Percentiles rank a stretch among this genome's conserved stretches.
These are phyloP conservation scores for Singerocomus rubriflavus DNA, from an alignment of 1,284 basidiomycete species.

Conservation along the genomic window DNA sequence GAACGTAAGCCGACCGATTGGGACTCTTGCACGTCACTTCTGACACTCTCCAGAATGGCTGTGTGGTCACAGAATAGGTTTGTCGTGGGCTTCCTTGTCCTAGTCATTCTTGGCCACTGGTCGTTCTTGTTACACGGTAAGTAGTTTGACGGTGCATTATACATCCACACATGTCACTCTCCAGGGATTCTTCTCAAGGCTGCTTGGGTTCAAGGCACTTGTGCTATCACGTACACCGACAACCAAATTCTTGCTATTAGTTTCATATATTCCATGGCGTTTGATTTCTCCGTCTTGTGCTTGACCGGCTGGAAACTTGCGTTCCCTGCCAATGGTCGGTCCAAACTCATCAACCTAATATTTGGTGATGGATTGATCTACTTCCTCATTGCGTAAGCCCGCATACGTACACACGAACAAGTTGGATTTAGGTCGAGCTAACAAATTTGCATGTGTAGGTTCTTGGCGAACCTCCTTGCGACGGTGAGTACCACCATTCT, in stretches of 20 bases:
- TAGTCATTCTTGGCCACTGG: constrained; percentile 73
- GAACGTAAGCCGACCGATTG: constrained; percentile 50
- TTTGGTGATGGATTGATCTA: constrained; percentile 71
- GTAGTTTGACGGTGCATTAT: constrained; percentile 3
- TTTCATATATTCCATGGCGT: constrained; percentile 71
- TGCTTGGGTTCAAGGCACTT: constrained; percentile 49
- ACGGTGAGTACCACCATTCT: constrained; percentile 41
- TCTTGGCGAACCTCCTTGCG: constrained; percentile 63
- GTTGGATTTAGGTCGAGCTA: not conserved
- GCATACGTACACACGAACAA: constrained; percentile 7
- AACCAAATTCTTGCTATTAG: constrained; percentile 57
- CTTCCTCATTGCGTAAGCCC: constrained; percentile 67
- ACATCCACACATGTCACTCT: constrained; percentile 1
- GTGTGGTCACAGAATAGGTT: constrained; percentile 64
- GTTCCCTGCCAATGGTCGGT: constrained; percentile 40
- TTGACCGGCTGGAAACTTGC: constrained; percentile 62
- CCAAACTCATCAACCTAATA: constrained; percentile 60
- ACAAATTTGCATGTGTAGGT: constrained; percentile 37
- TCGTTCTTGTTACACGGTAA: constrained; percentile 70
- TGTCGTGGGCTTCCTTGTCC: constrained; percentile 51
- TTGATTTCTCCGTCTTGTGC: constrained; percentile 61
- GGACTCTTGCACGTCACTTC: not conserved
- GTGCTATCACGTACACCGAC: constrained; percentile 54
- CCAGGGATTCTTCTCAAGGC: constrained; percentile 61
- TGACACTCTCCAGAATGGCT: constrained; percentile 50